Base-by-base conservation (phyloP, 2,329 filamentous ascomycete genomes). In the Fusarium beomiforme region DNA sequence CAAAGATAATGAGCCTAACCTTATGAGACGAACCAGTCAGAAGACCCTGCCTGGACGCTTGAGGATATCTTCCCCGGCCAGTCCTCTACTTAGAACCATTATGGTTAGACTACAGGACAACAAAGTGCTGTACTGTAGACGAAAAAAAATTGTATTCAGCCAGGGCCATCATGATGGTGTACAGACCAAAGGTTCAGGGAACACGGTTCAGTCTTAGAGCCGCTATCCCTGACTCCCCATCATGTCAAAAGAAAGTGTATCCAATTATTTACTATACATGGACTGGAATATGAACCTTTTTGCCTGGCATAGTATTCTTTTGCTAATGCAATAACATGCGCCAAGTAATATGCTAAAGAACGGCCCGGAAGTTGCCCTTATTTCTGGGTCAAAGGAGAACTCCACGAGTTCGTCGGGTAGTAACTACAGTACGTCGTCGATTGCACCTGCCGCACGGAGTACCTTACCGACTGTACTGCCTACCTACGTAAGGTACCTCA, bases 191-290 rank as follows among this genome's bases (percentile, higher is more conserved):
- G 19, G 23, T 63, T 50, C 69, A 72, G 56, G 69, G 69, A 72
- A 49, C 59, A 68, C 46, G 56, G 43, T 21, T 62, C 65, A 47
- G 36, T 53, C 44, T 53, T 34, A 44, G 57, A 39, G 43, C 26
- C 29, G 41, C 23, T 47, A 72, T 58, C 56, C 62, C 49, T 57
- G 50, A 19, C 33, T 51, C 39, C 57, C 53, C 50, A 19, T 57
- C 34, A 33, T 57, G 56, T 61, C 26, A 68, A 50, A 29, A 33
- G 37, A 43, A 16, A 49, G 17, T 33, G 19, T 49, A 59, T 62
- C 71, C 73, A 75, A 76, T 75, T 72, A 61, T 61, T 75, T 72
- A 61, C 59, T 72, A 54, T 72, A 73, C 60, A 75, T 63, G 64
- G 21, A 64, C 57, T 42, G 39, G 29, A 56, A 39, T 53, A 33